Conservation (phyloP, 2,329 filamentous ascomycete genomes). For the Cladobotryum mycophilum region DNA sequence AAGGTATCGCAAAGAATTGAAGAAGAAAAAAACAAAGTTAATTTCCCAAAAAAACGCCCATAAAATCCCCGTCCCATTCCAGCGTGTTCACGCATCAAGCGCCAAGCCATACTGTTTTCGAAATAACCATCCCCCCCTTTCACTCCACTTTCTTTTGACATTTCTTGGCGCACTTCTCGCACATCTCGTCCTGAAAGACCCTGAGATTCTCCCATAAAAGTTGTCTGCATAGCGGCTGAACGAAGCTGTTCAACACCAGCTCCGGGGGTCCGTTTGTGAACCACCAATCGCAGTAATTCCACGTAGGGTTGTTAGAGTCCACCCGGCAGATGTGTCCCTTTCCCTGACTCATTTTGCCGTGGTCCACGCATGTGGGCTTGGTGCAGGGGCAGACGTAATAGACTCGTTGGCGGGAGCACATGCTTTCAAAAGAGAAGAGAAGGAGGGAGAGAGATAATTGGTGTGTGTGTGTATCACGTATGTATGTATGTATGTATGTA, state of each 20-base stretch:
- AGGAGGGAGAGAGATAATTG: neutral
- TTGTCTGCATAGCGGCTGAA: constrained; percentile 19
- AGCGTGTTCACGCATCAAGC: too few species aligned
- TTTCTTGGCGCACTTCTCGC: constrained; percentile 13
- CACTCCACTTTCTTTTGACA: constrained; percentile 6
- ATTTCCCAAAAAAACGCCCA: too few species aligned
- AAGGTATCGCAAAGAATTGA: too few species aligned
- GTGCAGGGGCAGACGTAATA: constrained; percentile 21
- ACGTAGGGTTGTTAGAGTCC: constrained; percentile 17
- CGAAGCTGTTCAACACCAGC: constrained; percentile 21
- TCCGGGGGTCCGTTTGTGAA: constrained; percentile 20
- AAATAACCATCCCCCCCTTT: neutral
- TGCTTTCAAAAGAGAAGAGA: constrained; percentile 1
- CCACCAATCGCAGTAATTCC: constrained; percentile 23
- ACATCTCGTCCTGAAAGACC: constrained; percentile 4
- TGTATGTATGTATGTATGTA: too few species aligned
- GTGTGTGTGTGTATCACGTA: too few species aligned
- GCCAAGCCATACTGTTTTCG: neutral
- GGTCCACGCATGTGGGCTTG: constrained; percentile 17
- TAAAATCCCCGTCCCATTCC: too few species aligned
- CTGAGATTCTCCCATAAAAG: constrained; percentile 19
- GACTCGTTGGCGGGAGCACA: constrained; percentile 22
- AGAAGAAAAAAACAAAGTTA: too few species aligned
- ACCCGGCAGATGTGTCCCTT: constrained; percentile 17
- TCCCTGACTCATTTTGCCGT: constrained; percentile 14